These are phyloP conservation scores for Orbilia brochopaga DNA, from an alignment of 2,329 filamentous ascomycete species.

Conservation along the genomic window DNA sequence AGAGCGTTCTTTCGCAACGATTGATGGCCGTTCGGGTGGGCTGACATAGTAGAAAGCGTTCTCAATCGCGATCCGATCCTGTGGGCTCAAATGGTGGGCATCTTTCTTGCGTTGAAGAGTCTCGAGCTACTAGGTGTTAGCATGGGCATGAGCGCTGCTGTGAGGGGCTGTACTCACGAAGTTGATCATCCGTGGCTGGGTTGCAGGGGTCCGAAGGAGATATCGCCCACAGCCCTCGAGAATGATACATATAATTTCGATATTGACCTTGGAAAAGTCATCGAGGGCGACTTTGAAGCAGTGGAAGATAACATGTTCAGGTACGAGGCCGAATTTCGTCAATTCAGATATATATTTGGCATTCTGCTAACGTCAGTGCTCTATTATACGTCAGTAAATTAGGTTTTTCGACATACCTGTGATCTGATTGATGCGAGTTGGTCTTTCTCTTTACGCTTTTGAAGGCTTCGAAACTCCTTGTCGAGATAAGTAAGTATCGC, in stretches of 20 bases:
- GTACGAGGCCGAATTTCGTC: slow-evolving; percentile 97
- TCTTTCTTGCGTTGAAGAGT: slow-evolving; percentile 95
- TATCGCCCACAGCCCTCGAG: slow-evolving; percentile 97
- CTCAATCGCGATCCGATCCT: slow-evolving; percentile 97
- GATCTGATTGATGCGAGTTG: slow-evolving; percentile 66
- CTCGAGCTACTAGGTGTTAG: slow-evolving; percentile 65
- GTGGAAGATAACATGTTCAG: slow-evolving; percentile 98
- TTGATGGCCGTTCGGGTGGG: slow-evolving; percentile 88
- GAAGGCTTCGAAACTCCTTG: slow-evolving; percentile 93
- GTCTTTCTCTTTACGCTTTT: slow-evolving; percentile 96
- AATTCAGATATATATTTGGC: slow-evolving; percentile 87
- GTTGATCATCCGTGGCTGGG: slow-evolving; percentile 86
- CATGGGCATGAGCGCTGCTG: neutral
- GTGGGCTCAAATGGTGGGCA: slow-evolving; percentile 83
- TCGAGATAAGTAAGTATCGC: slow-evolving; percentile 90
- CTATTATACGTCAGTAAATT: too few relatives aligned
- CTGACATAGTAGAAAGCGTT: slow-evolving; percentile 98
- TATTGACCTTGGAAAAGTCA: slow-evolving; percentile 98
- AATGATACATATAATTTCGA: slow-evolving; percentile 95
- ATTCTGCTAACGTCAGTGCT: slow-evolving; percentile 50
- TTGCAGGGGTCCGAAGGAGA: slow-evolving; percentile 88
- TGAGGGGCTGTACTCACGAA: slow-evolving; percentile 62
- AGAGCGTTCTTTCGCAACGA: slow-evolving; percentile 94
- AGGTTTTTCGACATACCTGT: slow-evolving; percentile 16
- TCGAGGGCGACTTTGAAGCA: slow-evolving; percentile 97